Evolutionary conservation across 2,329 filamentous ascomycete genomes (phyloP), one percentile per base, ranked within the genome.

Genomic region (Sporothrix brasiliensis): DNA sequence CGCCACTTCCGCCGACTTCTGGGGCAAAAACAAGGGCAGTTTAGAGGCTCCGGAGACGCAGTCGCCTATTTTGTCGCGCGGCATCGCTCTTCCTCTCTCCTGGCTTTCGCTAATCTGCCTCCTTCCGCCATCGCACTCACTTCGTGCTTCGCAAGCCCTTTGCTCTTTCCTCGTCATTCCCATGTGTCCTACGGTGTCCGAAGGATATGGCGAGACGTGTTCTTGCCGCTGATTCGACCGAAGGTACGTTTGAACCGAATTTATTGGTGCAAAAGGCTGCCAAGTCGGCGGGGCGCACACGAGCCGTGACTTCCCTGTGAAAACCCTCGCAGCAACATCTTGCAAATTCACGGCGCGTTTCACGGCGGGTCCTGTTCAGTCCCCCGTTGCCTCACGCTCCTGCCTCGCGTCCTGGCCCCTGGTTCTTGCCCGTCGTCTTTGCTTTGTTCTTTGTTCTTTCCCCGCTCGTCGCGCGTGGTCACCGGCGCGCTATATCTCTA

Each of bases 201-300:
- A n/a, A 10, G 21, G 65, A 54, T 21, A 68, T 68, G 66, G 52
- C 66, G 52, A 68, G 66, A 58, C 66, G 52, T 44, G 50, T 34
- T 58, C 41, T 52, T 56, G 52, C 50, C 39, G 66, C 52, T 68
- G 66, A 68, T 58, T 47, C 39, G 52, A 41, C 66, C 52, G 66
- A 58, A 68, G 52, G 66, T 68, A 47, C 66, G 66, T 68, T 47
- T 34, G 14, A 56, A 11, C 66, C 66, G 34, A 27, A 19, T 53
- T 49, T 44, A 58, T 58, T 49, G 52, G 66, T 58, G 50, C 52
- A 49, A 56, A 21, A 54, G 30, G n/a, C 9, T 7, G 30, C 41
- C 47, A 21, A 4, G 27, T 24, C 27, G 24, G 44, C 50, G 61
- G 61, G 61, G 21, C 24, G 44, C 21, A 19, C 24, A n/a, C 30